phyloP scores from a whole-genome alignment of 148 eudicot genomes.

The Hydrangea macrophylla region DNA sequence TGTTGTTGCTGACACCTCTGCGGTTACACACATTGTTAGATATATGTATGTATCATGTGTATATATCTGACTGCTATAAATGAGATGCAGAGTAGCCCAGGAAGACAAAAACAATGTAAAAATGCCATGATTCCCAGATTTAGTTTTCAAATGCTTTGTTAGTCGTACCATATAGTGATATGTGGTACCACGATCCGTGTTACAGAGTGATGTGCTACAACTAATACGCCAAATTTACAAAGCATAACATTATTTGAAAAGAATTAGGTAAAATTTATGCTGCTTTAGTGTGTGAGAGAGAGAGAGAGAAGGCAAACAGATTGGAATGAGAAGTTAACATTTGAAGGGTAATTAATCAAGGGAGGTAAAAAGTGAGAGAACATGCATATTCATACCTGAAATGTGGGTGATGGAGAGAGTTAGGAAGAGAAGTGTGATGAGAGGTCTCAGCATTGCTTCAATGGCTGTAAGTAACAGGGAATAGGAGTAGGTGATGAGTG shows the following conservation, averaged over 20 bases:
- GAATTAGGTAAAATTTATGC: background rate
- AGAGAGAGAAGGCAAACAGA: background rate
- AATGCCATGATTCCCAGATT: background rate
- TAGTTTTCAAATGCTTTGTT: too few relatives aligned
- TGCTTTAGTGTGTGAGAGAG: background rate
- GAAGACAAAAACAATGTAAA: too few relatives aligned
- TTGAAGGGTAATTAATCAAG: background rate
- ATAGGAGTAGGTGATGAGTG: background rate
- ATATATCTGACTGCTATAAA: too few relatives aligned
- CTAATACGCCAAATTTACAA: too few relatives aligned
- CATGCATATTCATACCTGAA: slow-evolving; percentile 68
- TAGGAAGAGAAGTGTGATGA: slow-evolving; percentile 26
- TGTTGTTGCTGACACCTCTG: slow-evolving; percentile 55
- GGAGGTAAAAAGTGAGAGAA: slow-evolving; percentile 6
- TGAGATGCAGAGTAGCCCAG: background rate
- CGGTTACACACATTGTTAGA: background rate
- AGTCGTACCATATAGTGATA: background rate
- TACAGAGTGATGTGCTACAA: too few relatives aligned
- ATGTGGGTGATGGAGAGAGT: slow-evolving; percentile 26
- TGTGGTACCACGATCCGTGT: too few relatives aligned
- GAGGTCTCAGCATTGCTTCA: slow-evolving; percentile 21
- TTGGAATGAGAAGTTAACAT: too few relatives aligned
- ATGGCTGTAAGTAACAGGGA: slow-evolving; percentile 5
- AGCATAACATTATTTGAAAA: too few relatives aligned
- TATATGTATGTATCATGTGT: too few relatives aligned